Base-by-base conservation (phyloP, 2,329 filamentous ascomycete species). In the Pseudogymnoascus sp. region DNA sequence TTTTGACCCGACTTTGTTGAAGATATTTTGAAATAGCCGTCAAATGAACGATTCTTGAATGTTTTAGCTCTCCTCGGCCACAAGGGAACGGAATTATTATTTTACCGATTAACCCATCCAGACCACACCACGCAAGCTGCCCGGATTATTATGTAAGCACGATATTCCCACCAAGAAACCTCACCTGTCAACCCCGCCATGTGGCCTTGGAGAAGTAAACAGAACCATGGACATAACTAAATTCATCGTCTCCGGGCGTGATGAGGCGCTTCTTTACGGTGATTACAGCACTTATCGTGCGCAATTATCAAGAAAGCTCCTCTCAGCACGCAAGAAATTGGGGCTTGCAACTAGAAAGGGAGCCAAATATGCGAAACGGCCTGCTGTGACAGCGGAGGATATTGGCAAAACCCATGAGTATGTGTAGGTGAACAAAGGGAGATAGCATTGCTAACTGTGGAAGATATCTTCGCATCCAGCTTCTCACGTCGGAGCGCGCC, bases 271-370 rank as follows among this genome's bases (percentile, higher is more conserved):
- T 60, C 83, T 96, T 31, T 87, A 94, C 67, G 92, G 92, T 68
- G 92, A 97, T 77, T 92, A 96, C 77, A 85, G 85, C 71, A 87
- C 87, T 62, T 97, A 97, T 75, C 88, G 92, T 70, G 80, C 80
- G 58, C 89, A 91, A 73, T 82, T 95, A 59, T 86, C 88, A 66
- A 89, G 90, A 72, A 87, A 90, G 71, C 81, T 99, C 63, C 87
- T 90, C 73, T 91, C 88, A 71, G 82, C 89, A 69, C 88, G 92
- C 72, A 93, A 88, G 80, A 93, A 90, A 78, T 83, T 97, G 61
- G 89, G 88, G 58, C 87, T 92, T 70, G 84, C 88, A 60, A 95
- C 90, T 58, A 88, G 86, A 75, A 93, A 90, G 77, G 88, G 91
- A 67, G 88, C 88, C 69, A 97, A 97, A 78, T 96, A 90, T 75